A percentile compares a stretch with the other conserved stretches of the same genome.
Evolutionary conservation across 345 rosid species (phyloP).

Genomic region (Sisymbrium altissimum): DNA sequence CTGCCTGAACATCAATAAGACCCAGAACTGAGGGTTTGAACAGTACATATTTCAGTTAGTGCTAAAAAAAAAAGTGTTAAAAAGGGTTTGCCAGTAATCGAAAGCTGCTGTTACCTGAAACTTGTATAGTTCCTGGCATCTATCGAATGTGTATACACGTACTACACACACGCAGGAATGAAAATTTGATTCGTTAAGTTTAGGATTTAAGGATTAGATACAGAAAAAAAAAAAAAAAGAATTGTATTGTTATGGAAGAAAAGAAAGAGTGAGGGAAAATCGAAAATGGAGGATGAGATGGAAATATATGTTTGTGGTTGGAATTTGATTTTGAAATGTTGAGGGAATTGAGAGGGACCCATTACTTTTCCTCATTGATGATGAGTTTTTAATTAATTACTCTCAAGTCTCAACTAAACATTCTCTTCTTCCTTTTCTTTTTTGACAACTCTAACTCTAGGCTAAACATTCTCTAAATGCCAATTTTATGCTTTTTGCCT

Average conservation of each 20-base stretch:
- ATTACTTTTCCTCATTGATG: background rate
- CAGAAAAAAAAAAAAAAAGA: background rate
- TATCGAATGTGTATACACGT: background rate
- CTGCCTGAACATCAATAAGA: conserved; percentile 46
- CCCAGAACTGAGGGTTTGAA: conserved; percentile 52
- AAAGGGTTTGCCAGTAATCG: background rate
- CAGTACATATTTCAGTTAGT: conserved; percentile 6
- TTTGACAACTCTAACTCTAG: background rate
- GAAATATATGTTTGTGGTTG: conserved; percentile 52
- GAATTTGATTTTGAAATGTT: conserved; percentile 14
- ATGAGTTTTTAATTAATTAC: background rate
- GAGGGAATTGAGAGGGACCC: conserved; percentile 45
- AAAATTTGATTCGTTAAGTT: background rate
- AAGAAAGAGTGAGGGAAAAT: conserved; percentile 8
- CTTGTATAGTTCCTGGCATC: conserved; percentile 94
- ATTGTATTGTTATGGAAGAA: conserved; percentile 14
- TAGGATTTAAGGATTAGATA: background rate
- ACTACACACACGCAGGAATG: conserved; percentile 1
- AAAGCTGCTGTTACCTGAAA: conserved; percentile 60
- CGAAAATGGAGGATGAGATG: conserved; percentile 34
- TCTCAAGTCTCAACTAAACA: background rate
- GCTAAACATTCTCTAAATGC: background rate
- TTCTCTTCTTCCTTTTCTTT: no score
- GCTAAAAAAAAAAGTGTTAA: background rate
- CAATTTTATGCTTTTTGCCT: conserved; percentile 5